A percentile compares a stretch with the other conserved stretches of the same genome.
These are phyloP conservation scores for Fusarium luffae DNA, from an alignment of 2,329 filamentous ascomycete species.

Conservation along the genomic window DNA sequence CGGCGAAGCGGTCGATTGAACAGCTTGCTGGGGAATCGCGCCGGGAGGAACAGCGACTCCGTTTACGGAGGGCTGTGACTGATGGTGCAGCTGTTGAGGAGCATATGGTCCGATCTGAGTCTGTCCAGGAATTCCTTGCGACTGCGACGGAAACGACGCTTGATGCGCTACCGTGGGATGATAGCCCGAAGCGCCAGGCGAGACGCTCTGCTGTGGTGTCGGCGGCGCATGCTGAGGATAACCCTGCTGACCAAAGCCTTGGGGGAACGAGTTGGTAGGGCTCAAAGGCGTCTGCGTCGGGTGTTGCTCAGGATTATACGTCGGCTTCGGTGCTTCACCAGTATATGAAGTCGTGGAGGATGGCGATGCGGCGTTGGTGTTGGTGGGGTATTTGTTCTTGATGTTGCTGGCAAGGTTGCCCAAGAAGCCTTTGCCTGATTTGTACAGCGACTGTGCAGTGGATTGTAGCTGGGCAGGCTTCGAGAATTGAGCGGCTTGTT, in stretches of 20 bases:
- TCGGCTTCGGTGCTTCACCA: constrained; percentile 6
- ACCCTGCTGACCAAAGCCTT: neutral
- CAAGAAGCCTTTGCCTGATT: constrained; percentile 15
- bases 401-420: constrained; percentile 32
- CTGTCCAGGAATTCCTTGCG: neutral
- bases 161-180: constrained; percentile 13
- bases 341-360: neutral
- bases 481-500: constrained; percentile 27
- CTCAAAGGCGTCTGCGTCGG: constrained; percentile 7
- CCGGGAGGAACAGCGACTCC: neutral
- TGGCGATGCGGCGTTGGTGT: neutral
- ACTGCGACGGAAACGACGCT: neutral
- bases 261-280: neutral
- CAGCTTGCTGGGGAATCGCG: neutral
- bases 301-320: constrained; percentile 5
- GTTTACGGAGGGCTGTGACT: neutral
- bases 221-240: neutral
- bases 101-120: neutral
- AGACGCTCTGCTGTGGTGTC: constrained; percentile 9
- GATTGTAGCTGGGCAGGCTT: neutral
- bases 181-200: neutral
- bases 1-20: neutral
- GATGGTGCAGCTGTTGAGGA: neutral
- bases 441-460: constrained; percentile 25
- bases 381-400: constrained; percentile 28